Evolutionary conservation across 345 rosid genomes (phyloP), one percentile per base, ranked within the genome.

Genomic region (Rhodomyrtus tomentosa): DNA sequence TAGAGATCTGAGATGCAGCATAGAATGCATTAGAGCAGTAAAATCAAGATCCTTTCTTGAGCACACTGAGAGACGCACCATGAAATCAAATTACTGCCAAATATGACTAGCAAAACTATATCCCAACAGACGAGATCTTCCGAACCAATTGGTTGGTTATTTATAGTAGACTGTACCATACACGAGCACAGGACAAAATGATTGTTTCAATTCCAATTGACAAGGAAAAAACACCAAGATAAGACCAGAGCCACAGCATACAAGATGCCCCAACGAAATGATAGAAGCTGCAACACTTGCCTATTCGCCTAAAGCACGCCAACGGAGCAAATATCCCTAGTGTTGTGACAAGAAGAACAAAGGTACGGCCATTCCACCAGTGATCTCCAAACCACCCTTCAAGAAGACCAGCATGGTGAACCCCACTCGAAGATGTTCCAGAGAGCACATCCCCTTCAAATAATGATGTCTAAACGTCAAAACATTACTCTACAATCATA

Each of bases 351-450:
- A 92, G 87, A 87, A 97, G 94, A 89, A 94, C 91, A 84, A 90
- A 81, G 84, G 91, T 27, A 50, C 98, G 93, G 25, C 87, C 92
- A 80, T 93, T 94, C 96, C 98, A 95, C 98, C 98, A 97, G 53
- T 83, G 91, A 68, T 83, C 89, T 42, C 98, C 98, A 88, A 94
- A 93, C 98, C 98, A 95, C 50, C 93, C 98, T 89, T 95, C 97
- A 85, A 97, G 94, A 81, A 94, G 89, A 82, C 98, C 98, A 6
- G 92, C 89, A 88, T 94, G 96, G 89, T 96, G 98, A 83, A 88
- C 88, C 82, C 99, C 98, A 81, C 92, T 88, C 16, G 96, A 88
- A 85, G 95, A 91, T 84, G 96, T 93, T 83, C 99, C 98, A 62
- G 98, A 95, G 83, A 95, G 84, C 55, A 85, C 88, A 72, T 86